Evolutionary conservation across 2,329 filamentous ascomycete species (phyloP).

Genomic region (Blastomyces gilchristii): DNA sequence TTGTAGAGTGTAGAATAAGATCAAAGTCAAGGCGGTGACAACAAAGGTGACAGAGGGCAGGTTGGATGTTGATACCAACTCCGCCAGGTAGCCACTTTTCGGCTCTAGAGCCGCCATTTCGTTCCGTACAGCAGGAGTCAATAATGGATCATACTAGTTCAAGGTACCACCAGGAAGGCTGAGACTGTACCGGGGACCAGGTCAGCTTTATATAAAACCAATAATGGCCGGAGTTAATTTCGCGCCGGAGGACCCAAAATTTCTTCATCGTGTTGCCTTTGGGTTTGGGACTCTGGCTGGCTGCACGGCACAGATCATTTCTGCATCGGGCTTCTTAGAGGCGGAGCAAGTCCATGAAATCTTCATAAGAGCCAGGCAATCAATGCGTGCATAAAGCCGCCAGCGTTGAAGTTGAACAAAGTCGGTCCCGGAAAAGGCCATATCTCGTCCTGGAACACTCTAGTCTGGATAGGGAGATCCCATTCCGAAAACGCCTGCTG

Average conservation of each 20-base stretch:
- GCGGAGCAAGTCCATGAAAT: too few species aligned
- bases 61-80: background rate
- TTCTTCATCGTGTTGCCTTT: background rate
- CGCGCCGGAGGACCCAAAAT: background rate
- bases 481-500: too few species aligned
- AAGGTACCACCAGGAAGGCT: too few species aligned
- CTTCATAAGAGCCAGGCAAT: too few species aligned
- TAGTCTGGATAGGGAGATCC: too few species aligned
- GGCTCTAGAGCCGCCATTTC: background rate
- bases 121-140: background rate
- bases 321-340: background rate
- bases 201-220: background rate
- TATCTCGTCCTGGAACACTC: too few species aligned
- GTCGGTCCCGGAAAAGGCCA: too few species aligned
- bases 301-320: background rate
- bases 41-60: conserved; percentile 1
- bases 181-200: background rate
- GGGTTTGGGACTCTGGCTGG: background rate
- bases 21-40: conserved; percentile 1
- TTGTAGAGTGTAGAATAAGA: conserved; percentile 2
- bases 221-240: background rate
- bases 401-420: too few species aligned
- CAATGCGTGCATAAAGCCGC: too few species aligned
- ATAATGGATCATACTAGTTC: background rate
- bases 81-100: background rate